Evolutionary conservation across 208 protist species (phyloP).

Genomic region (Novymonas esmeraldas): DNA sequence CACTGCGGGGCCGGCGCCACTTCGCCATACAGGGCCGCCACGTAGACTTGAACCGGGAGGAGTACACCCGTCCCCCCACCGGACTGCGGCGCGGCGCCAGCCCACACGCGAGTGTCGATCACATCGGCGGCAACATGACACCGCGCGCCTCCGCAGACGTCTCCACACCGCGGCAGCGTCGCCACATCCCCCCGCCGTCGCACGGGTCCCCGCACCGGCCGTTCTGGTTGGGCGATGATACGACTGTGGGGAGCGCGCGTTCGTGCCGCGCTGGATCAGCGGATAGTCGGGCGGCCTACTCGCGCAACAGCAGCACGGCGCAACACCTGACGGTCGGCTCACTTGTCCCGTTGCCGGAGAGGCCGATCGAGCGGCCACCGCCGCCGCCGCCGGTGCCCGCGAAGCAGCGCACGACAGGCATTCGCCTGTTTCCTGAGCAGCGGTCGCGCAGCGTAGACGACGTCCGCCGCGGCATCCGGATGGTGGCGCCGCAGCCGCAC

Average conservation of each 20-base stretch:
- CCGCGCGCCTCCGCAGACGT: slow-evolving; percentile 16
- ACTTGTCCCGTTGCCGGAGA: slow-evolving; percentile 54
- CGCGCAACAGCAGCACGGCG: slow-evolving; percentile 20
- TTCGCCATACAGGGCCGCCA: slow-evolving; percentile 23
- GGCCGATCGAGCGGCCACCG: slow-evolving; percentile 32
- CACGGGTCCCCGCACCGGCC: slow-evolving; percentile 13
- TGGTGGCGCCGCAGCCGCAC: slow-evolving; percentile 59
- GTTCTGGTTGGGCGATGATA: slow-evolving; percentile 28
- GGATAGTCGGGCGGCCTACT: too few relatives aligned
- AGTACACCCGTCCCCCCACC: slow-evolving; percentile 7
- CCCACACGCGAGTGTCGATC: slow-evolving; percentile 18
- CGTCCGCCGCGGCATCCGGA: slow-evolving; percentile 51
- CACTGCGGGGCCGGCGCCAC: slow-evolving; percentile 40
- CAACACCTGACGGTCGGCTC: slow-evolving; percentile 51
- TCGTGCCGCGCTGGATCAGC: background rate
- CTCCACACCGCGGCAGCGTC: slow-evolving; percentile 32
- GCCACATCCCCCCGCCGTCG: slow-evolving; percentile 34
- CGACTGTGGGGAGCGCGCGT: background rate
- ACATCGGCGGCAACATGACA: slow-evolving; percentile 42
- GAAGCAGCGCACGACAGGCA: slow-evolving; percentile 40
- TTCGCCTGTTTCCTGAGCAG: slow-evolving; percentile 53
- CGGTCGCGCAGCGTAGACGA: slow-evolving; percentile 42
- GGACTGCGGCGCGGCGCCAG: slow-evolving; percentile 15
- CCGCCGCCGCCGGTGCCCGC: slow-evolving; percentile 58
- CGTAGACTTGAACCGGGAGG: slow-evolving; percentile 9